Percentiles rank a stretch among this genome's conserved stretches.
These are phyloP conservation scores for Bombardia bombarda DNA, from an alignment of 495 filamentous ascomycete genomes.

Conservation along the genomic window DNA sequence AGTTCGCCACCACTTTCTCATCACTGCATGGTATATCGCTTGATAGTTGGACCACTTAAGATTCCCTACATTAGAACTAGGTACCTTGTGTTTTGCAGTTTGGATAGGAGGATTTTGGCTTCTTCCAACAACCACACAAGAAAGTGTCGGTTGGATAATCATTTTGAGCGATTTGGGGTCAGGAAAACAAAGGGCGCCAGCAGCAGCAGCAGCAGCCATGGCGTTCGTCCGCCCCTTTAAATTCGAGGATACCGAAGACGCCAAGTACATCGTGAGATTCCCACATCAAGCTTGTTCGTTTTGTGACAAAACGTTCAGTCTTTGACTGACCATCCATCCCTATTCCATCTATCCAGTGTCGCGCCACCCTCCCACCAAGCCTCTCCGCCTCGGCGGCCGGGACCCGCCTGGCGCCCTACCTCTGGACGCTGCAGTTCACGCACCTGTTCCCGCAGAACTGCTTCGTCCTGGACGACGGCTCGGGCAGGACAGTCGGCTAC, in stretches of 20 bases:
- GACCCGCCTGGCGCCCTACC: constrained; percentile 27
- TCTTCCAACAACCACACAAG: too few relatives aligned
- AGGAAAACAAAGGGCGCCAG: not conserved
- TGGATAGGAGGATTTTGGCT: too few relatives aligned
- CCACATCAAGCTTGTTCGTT: not conserved
- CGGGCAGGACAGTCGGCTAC: constrained; percentile 31
- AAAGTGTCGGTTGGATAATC: not conserved
- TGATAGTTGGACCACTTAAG: not conserved
- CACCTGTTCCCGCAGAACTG: constrained; percentile 26
- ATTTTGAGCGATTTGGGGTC: not conserved
- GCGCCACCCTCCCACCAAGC: constrained; percentile 30
- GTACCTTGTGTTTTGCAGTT: too few relatives aligned
- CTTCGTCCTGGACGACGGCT: constrained; percentile 34
- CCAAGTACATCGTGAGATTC: constrained; percentile 26
- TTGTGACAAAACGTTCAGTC: too few relatives aligned
- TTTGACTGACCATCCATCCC: not conserved
- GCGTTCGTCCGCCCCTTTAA: constrained; percentile 28
- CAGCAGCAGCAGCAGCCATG: constrained; percentile 10
- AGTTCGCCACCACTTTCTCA: too few relatives aligned
- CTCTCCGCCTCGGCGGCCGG: constrained; percentile 17
- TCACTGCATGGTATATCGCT: not conserved
- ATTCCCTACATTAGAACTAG: too few relatives aligned
- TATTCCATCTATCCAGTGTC: constrained; percentile 20
- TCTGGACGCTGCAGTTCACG: constrained; percentile 38
- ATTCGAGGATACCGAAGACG: constrained; percentile 22